Conservation (phyloP, 2,329 filamentous ascomycete species). For the Alternaria sp. region DNA sequence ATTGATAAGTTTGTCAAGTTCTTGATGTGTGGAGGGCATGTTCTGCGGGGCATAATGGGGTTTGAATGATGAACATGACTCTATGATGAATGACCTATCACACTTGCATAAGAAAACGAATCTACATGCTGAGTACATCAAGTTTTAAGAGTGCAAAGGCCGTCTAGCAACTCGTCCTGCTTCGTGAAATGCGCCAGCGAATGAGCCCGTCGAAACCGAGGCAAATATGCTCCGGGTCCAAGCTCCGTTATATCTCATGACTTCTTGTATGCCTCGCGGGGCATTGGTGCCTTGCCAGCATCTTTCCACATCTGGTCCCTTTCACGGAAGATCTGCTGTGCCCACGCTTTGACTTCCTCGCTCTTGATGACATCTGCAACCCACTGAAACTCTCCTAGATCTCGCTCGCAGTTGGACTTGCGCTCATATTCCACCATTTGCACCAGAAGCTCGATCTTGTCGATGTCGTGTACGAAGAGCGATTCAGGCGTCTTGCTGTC, state of each 20-base stretch:
- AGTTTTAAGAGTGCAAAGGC: neutral
- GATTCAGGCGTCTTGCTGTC: conserved; percentile 83
- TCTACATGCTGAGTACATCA: neutral
- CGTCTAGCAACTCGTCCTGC: neutral
- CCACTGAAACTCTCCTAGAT: conserved; percentile 86
- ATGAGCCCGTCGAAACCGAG: neutral
- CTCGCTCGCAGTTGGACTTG: conserved; percentile 67
- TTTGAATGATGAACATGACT: neutral
- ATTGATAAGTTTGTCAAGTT: conserved; percentile 29
- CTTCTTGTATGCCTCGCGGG: neutral
- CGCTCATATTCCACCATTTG: conserved; percentile 98
- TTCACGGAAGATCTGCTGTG: conserved; percentile 77
- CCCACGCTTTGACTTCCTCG: conserved; percentile 83
- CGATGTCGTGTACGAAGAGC: conserved; percentile 92
- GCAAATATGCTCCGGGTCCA: neutral
- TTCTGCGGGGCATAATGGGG: neutral
- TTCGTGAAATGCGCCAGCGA: neutral
- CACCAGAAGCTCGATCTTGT: conserved; percentile 93
- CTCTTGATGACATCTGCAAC: conserved; percentile 77
- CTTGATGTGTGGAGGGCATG: neutral
- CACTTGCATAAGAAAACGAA: neutral
- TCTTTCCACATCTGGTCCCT: conserved; percentile 74
- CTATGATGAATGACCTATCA: neutral
- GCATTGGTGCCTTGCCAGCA: conserved; percentile 43
- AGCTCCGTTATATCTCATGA: neutral